phyloP scores from a whole-genome alignment of 164 flowering plant species.

The Vitis rotundifolia region DNA sequence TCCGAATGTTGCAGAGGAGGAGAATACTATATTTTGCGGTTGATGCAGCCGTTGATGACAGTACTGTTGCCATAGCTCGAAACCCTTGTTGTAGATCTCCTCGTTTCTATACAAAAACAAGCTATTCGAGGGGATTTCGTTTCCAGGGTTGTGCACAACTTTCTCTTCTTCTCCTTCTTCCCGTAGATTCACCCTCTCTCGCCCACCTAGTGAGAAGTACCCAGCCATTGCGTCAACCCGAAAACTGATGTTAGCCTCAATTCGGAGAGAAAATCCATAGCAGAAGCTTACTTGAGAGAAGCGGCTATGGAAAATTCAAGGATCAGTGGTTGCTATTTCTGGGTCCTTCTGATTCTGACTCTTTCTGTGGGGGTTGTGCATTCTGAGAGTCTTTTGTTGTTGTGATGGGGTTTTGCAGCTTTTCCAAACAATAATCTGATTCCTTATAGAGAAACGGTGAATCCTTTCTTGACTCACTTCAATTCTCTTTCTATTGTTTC shows the following conservation, averaged over 20 bases:
- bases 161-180: constrained; percentile 9
- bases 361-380: constrained; percentile 1
- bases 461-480: constrained; percentile 3
- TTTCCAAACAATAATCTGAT: not conserved
- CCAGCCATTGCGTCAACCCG: constrained; percentile 52
- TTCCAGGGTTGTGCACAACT: not conserved
- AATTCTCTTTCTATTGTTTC: constrained; percentile 7
- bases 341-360: constrained; percentile 6
- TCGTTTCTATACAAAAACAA: constrained; percentile 44
- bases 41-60: constrained; percentile 29
- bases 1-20: constrained; percentile 11
- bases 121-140: constrained; percentile 22
- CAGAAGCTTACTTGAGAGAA: constrained; percentile 9
- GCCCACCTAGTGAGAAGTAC: constrained; percentile 48
- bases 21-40: constrained; percentile 2
- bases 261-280: constrained; percentile 46
- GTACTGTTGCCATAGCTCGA: constrained; percentile 59
- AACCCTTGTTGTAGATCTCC: constrained; percentile 51
- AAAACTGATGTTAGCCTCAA: constrained; percentile 19
- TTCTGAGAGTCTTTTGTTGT: not conserved
- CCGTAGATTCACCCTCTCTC: constrained; percentile 12
- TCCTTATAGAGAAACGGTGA: not conserved
- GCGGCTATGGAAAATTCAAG: too few relatives aligned
- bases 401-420: constrained; percentile 14
- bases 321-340: not conserved